Conservation (phyloP, 345 rosid species). For the Citrus medica region DNA sequence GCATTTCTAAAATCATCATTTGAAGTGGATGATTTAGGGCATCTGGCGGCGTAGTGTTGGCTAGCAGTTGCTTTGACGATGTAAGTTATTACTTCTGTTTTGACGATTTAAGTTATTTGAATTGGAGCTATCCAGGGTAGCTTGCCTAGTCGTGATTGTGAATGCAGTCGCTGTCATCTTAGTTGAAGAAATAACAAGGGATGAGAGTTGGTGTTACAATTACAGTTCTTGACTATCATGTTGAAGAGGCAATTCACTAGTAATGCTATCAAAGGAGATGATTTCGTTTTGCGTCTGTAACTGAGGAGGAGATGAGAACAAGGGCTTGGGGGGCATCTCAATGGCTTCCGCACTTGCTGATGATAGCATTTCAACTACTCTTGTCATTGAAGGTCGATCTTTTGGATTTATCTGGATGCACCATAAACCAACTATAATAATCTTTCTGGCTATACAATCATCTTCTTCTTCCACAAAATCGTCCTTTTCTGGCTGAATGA, state of each 20-base stretch:
- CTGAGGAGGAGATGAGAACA: slow-evolving; percentile 9
- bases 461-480: slow-evolving; percentile 12
- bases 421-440: slow-evolving; percentile 32
- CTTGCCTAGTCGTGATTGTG: too few relatives aligned
- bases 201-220: background rate
- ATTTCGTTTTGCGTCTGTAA: background rate
- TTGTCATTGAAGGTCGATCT: slow-evolving; percentile 31
- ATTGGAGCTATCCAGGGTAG: too few relatives aligned
- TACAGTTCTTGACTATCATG: background rate
- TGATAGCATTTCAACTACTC: slow-evolving; percentile 31
- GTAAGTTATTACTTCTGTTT: too few relatives aligned
- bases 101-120: too few relatives aligned
- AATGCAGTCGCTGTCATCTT: too few relatives aligned
- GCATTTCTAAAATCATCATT: too few relatives aligned
- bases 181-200: too few relatives aligned
- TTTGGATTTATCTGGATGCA: slow-evolving; percentile 36
- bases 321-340: slow-evolving; percentile 33
- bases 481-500: background rate
- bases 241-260: slow-evolving; percentile 8
- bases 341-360: slow-evolving; percentile 14
- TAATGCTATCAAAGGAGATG: slow-evolving; percentile 2
- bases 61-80: too few relatives aligned
- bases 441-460: slow-evolving; percentile 12
- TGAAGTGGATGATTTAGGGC: too few relatives aligned
- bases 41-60: too few relatives aligned